phyloP scores from a whole-genome alignment of 805 yeast species.

The Myxozyma neglecta region DNA sequence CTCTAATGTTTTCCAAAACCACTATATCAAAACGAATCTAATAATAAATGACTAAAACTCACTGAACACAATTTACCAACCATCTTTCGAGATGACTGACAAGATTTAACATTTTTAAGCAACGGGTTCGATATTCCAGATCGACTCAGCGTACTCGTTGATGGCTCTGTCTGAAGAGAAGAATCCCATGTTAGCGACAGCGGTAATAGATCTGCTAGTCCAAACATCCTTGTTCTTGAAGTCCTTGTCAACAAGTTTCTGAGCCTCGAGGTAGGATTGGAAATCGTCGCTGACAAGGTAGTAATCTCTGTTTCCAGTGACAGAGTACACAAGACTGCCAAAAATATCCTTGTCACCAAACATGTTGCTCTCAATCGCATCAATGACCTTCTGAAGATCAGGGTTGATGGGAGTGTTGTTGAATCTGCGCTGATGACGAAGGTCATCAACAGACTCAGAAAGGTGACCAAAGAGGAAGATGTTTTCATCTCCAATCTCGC shows the following conservation, averaged over 20 bases:
- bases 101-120: background rate
- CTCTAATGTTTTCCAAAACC: background rate
- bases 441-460: conserved; percentile 83
- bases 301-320: conserved; percentile 65
- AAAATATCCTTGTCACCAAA: conserved; percentile 70
- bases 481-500: conserved; percentile 91
- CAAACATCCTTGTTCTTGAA: conserved; percentile 67
- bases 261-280: conserved; percentile 82
- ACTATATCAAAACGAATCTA: background rate
- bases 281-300: conserved; percentile 88
- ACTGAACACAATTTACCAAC: background rate
- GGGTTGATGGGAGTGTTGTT: conserved; percentile 61
- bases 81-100: too few relatives aligned
- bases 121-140: conserved; percentile 86
- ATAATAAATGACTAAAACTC: background rate
- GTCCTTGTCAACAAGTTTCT: conserved; percentile 69
- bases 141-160: conserved; percentile 85
- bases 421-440: conserved; percentile 71
- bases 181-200: conserved; percentile 93
- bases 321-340: conserved; percentile 64
- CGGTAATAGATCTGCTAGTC: conserved; percentile 70
- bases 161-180: conserved; percentile 88
- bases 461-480: conserved; percentile 89
- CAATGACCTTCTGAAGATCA: conserved; percentile 61
- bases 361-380: conserved; percentile 61